Conservation (phyloP, 345 rosid species). For the Eucalyptus fibrosa region DNA sequence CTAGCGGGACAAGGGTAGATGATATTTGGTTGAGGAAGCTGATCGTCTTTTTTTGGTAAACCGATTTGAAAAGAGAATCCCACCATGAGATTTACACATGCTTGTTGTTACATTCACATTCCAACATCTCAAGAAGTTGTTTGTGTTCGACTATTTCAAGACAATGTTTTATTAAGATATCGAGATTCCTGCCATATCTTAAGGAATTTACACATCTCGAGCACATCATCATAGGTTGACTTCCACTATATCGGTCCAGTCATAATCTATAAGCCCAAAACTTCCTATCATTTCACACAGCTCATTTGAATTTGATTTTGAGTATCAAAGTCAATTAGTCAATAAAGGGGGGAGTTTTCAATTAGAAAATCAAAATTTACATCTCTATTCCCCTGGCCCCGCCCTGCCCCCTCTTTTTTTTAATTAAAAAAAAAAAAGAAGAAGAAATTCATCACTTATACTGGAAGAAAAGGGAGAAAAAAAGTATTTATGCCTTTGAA, state of each 20-base stretch:
- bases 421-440: too few relatives aligned
- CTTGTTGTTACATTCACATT: background rate
- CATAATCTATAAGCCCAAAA: background rate
- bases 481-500: background rate
- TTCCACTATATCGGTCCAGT: fast-evolving
- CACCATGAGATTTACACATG: fast-evolving
- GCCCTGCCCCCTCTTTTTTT: fast-evolving
- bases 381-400: background rate
- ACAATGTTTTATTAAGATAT: background rate
- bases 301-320: background rate
- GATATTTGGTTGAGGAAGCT: background rate
- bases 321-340: background rate
- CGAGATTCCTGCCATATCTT: background rate
- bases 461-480: background rate
- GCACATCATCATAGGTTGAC: fast-evolving
- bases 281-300: background rate
- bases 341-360: background rate
- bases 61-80: fast-evolving
- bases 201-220: fast-evolving
- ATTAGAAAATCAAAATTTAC: background rate
- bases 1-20: fast-evolving
- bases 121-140: background rate
- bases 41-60: background rate
- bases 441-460: background rate
- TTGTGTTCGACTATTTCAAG: fast-evolving